Conservation (phyloP, 805 yeast genomes). For the Cyberlindnera nakhonratchasimensis region DNA sequence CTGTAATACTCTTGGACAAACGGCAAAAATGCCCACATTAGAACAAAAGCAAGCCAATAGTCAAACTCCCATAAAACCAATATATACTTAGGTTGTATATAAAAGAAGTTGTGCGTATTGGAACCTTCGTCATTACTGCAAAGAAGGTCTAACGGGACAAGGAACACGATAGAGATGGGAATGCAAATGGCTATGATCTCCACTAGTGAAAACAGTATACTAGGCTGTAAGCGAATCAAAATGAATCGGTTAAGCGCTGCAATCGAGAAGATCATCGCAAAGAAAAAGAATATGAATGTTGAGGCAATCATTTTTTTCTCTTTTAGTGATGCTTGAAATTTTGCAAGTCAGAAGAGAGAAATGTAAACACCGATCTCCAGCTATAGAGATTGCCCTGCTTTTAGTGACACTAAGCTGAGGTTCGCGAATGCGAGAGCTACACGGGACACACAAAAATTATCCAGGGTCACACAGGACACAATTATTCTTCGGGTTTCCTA, state of each 20-base stretch:
- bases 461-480: too few relatives aligned
- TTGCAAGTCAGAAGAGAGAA: too few relatives aligned
- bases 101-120: constrained; percentile 36
- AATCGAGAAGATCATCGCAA: constrained; percentile 21
- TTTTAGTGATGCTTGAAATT: too few relatives aligned
- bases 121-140: constrained; percentile 37
- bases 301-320: constrained; percentile 22
- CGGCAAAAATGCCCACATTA: constrained; percentile 78
- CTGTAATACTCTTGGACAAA: constrained; percentile 67
- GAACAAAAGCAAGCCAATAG: constrained; percentile 76
- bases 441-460: too few relatives aligned
- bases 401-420: too few relatives aligned
- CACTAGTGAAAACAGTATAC: constrained; percentile 20
- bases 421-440: too few relatives aligned
- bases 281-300: constrained; percentile 18
- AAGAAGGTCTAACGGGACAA: constrained; percentile 72
- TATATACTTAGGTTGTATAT: constrained; percentile 44
- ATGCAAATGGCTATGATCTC: constrained; percentile 57
- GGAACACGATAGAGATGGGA: constrained; percentile 69
- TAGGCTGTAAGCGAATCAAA: constrained; percentile 21
- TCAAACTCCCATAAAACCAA: constrained; percentile 66
- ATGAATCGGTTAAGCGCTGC: constrained; percentile 23
- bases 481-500: not conserved
- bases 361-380: too few relatives aligned
- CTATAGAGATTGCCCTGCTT: too few relatives aligned